Evolutionary conservation across 2,329 filamentous ascomycete species (phyloP).

Genomic region (Corynespora cassiicola): DNA sequence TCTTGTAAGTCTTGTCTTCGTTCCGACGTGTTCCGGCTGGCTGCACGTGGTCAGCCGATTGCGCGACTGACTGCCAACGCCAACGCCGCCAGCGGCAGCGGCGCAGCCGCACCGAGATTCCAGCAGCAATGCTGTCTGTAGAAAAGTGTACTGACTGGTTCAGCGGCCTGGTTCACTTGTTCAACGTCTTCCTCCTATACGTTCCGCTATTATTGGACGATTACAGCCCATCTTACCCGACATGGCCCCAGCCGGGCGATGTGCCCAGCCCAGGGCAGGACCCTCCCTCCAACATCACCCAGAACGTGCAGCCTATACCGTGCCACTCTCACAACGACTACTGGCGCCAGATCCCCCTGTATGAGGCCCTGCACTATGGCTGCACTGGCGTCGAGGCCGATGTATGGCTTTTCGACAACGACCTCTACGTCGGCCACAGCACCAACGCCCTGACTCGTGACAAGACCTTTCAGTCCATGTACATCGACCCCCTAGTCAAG

Average conservation of each 20-base stretch:
- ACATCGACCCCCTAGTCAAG: conserved; percentile 58
- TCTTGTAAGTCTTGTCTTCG: conserved; percentile 38
- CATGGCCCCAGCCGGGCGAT: conserved; percentile 51
- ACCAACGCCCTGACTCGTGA: conserved; percentile 53
- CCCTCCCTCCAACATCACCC: conserved; percentile 56
- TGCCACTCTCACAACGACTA: conserved; percentile 68
- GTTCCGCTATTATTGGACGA: conserved; percentile 46
- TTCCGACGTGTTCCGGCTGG: too few species aligned
- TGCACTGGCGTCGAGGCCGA: conserved; percentile 65
- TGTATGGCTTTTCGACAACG: conserved; percentile 60
- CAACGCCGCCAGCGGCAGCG: too few species aligned
- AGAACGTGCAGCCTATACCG: conserved; percentile 56
- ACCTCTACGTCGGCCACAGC: conserved; percentile 64
- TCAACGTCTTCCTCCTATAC: conserved; percentile 47
- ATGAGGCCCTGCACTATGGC: conserved; percentile 61
- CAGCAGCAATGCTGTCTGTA: too few species aligned
- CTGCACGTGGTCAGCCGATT: too few species aligned
- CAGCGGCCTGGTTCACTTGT: conserved; percentile 51
- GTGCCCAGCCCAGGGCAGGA: conserved; percentile 38
- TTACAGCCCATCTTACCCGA: conserved; percentile 37
- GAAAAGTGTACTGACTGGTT: conserved; percentile 9
- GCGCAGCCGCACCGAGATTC: too few species aligned
- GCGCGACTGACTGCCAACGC: too few species aligned
- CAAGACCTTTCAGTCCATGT: conserved; percentile 59
- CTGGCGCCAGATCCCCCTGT: conserved; percentile 62